Percentiles rank a stretch among this genome's conserved stretches.
phyloP scores from a whole-genome alignment of 2,329 filamentous ascomycete genomes.

The Pseudogymnoascus sp. region DNA sequence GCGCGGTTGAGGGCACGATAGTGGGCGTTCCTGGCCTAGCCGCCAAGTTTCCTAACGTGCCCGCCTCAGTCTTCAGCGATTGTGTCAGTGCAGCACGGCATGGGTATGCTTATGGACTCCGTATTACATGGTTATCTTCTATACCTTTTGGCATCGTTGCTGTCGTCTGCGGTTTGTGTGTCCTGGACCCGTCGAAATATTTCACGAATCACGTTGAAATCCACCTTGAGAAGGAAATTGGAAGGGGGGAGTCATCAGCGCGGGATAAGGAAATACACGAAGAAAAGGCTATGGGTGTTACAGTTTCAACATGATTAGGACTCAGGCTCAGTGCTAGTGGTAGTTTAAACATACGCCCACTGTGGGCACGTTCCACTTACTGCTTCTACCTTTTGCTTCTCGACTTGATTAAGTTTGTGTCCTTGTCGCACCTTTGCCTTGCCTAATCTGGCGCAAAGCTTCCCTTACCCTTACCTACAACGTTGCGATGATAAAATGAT shows the following conservation, averaged over 20 bases:
- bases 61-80: conserved; percentile 26
- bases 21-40: conserved; percentile 29
- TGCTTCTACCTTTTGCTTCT: neutral
- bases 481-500: too few relatives aligned
- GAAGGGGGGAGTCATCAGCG: neutral
- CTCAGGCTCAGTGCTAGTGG: neutral
- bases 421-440: neutral
- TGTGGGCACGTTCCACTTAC: neutral
- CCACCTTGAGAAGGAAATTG: neutral
- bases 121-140: conserved; percentile 27
- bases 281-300: neutral
- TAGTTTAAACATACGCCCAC: neutral
- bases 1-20: conserved; percentile 20
- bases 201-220: neutral
- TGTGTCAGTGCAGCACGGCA: conserved; percentile 29
- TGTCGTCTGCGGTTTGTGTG: neutral
- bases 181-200: neutral
- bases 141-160: neutral
- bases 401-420: neutral
- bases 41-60: conserved; percentile 28
- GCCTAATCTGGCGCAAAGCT: too few relatives aligned
- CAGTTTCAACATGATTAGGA: neutral
- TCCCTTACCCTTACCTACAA: too few relatives aligned
- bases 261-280: neutral
- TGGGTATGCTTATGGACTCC: conserved; percentile 33